Evolutionary conservation across 495 filamentous ascomycete genomes (phyloP).

Genomic region (Neurospora terricola): DNA sequence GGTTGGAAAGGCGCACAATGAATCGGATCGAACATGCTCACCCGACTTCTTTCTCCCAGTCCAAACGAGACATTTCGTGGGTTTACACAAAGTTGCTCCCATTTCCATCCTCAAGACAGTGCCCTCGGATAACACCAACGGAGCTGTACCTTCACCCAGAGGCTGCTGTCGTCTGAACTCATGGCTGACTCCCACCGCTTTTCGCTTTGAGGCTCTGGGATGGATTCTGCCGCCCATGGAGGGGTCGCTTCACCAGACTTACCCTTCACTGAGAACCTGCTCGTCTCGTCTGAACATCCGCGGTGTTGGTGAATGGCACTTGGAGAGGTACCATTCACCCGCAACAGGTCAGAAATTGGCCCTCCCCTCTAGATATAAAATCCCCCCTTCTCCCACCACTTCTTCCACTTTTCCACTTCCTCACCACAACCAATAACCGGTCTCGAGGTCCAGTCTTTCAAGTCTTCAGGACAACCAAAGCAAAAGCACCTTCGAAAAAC

Average conservation of each 20-base stretch:
- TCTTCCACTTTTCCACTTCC: background rate
- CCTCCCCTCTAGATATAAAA: background rate
- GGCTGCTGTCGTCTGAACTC: background rate
- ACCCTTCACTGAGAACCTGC: background rate
- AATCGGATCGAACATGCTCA: background rate
- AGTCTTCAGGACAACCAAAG: too few species aligned
- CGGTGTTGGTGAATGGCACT: background rate
- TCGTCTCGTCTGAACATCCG: background rate
- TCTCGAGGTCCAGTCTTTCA: background rate
- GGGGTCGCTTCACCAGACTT: background rate
- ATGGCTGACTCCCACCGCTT: background rate
- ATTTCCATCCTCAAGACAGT: background rate
- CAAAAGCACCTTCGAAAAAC: background rate
- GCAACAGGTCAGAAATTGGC: background rate
- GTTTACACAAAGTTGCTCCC: background rate
- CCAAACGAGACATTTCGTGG: background rate
- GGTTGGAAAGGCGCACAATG: background rate
- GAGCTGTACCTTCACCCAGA: background rate
- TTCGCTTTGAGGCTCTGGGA: background rate
- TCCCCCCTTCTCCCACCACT: background rate
- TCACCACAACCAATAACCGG: background rate
- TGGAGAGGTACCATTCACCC: background rate
- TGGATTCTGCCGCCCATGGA: background rate
- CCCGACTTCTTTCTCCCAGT: background rate
- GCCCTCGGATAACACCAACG: background rate